Evolutionary conservation across 2,329 filamentous ascomycete species (phyloP).

Genomic region (Fusarium transvaalense): DNA sequence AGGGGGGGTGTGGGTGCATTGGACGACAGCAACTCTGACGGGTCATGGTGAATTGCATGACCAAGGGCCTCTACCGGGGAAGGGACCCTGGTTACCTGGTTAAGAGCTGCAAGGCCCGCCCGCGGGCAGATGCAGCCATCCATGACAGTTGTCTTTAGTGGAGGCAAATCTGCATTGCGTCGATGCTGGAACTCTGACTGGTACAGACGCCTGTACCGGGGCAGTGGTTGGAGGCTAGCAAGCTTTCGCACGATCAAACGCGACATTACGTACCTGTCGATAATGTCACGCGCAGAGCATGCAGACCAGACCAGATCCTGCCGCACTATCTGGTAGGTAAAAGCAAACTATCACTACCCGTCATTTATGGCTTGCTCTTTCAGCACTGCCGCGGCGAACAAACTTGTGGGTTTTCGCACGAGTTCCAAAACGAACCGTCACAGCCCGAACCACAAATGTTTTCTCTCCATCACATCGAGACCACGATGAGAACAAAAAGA

Average conservation of each 20-base stretch:
- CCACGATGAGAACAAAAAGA: background rate
- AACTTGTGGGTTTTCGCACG: constrained; percentile 4
- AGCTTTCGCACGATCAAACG: constrained; percentile 41
- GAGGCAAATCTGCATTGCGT: constrained; percentile 42
- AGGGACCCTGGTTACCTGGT: constrained; percentile 41
- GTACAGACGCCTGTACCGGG: constrained; percentile 46
- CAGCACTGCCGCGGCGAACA: constrained; percentile 42
- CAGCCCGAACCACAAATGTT: background rate
- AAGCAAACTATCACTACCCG: constrained; percentile 8
- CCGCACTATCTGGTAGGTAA: constrained; percentile 30
- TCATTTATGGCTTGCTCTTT: constrained; percentile 18
- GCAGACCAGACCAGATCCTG: constrained; percentile 37
- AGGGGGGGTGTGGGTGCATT: constrained; percentile 41
- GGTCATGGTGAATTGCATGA: constrained; percentile 41
- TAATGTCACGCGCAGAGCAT: constrained; percentile 41
- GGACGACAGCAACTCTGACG: constrained; percentile 40
- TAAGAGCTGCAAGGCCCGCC: constrained; percentile 46
- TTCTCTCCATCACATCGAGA: background rate
- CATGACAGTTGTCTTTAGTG: constrained; percentile 43
- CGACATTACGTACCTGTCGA: constrained; percentile 42
- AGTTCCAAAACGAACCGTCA: background rate
- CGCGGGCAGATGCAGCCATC: constrained; percentile 45
- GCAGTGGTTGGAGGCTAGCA: constrained; percentile 43
- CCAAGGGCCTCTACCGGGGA: constrained; percentile 43
- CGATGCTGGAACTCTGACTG: constrained; percentile 40